Percentiles rank a stretch among this genome's conserved stretches.
Conservation (phyloP, 768 basidiomycete genomes). For the Tricholoma hemisulphureum region DNA sequence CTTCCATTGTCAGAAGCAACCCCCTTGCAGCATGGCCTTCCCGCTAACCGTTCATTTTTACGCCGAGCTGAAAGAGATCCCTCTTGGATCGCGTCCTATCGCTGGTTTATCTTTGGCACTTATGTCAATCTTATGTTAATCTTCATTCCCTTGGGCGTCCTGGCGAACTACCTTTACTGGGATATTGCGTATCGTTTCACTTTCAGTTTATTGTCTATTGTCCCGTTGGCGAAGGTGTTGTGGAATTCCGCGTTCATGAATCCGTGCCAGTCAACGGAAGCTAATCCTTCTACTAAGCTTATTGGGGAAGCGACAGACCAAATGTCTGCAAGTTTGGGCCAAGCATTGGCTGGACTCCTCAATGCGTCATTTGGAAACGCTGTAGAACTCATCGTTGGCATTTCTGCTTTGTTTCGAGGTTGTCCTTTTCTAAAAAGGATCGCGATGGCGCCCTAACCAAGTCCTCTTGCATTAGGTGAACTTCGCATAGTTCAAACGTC, state of each 20-base stretch:
- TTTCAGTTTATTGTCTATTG: slow-evolving; percentile 81
- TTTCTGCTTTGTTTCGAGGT: slow-evolving; percentile 83
- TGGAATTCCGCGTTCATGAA: slow-evolving; percentile 3
- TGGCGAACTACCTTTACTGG: slow-evolving; percentile 67
- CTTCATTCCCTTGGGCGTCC: slow-evolving; percentile 71
- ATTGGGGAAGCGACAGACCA: slow-evolving; percentile 83
- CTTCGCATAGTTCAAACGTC: slow-evolving; percentile 91
- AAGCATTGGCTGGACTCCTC: slow-evolving; percentile 82
- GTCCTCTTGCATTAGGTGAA: slow-evolving; percentile 48
- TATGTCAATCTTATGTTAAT: slow-evolving; percentile 78
- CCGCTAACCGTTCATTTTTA: too few species aligned
- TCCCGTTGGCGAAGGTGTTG: slow-evolving; percentile 80
- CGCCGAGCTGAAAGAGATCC: slow-evolving; percentile 72
- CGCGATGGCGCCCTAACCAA: background rate
- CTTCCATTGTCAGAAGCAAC: too few species aligned
- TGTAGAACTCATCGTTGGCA: slow-evolving; percentile 86
- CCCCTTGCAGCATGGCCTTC: too few species aligned
- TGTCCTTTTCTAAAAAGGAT: slow-evolving; percentile 1
- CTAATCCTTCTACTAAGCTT: slow-evolving; percentile 41
- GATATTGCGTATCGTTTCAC: slow-evolving; percentile 72
- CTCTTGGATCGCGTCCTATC: slow-evolving; percentile 54
- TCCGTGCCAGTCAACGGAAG: background rate
- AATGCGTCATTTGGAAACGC: slow-evolving; percentile 86
- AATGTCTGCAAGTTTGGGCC: slow-evolving; percentile 72
- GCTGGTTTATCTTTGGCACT: slow-evolving; percentile 58